Evolutionary conservation across 345 rosid species (phyloP).

Genomic region (Psidium guajava): DNA sequence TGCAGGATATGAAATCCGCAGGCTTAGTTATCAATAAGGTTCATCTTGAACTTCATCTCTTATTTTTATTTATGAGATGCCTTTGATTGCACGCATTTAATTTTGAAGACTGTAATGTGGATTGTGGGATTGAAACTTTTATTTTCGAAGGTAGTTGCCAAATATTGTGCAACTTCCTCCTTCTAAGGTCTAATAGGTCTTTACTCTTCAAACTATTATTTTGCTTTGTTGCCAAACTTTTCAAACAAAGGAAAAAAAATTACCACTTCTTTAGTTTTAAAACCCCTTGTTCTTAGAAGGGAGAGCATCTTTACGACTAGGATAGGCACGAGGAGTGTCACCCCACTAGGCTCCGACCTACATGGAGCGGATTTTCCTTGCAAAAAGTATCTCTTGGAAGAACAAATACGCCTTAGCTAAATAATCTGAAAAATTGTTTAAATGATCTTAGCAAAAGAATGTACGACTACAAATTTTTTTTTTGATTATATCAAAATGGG

Average conservation of each 20-base stretch:
- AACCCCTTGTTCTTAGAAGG: background rate
- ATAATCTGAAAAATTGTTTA: background rate
- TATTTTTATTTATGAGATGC: background rate
- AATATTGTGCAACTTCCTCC: background rate
- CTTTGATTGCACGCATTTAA: background rate
- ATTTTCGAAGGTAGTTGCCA: background rate
- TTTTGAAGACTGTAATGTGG: background rate
- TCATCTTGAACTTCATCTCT: constrained; percentile 7
- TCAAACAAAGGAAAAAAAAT: background rate
- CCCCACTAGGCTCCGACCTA: background rate
- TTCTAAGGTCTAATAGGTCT: background rate
- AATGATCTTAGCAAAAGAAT: background rate
- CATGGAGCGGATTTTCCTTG: background rate
- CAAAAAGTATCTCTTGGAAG: background rate
- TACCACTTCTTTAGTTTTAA: background rate
- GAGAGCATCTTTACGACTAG: background rate
- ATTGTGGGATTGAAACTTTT: background rate
- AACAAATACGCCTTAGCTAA: background rate
- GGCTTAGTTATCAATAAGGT: constrained; percentile 90
- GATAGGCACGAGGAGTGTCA: background rate
- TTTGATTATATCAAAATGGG: background rate
- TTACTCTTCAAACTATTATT: background rate
- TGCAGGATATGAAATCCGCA: constrained; percentile 60
- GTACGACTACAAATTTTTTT: background rate
- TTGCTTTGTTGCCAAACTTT: background rate